A percentile compares a stretch with the other conserved stretches of the same genome.
Evolutionary conservation across 2,329 filamentous ascomycete species (phyloP).

Genomic region (Ramichloridium luteum): DNA sequence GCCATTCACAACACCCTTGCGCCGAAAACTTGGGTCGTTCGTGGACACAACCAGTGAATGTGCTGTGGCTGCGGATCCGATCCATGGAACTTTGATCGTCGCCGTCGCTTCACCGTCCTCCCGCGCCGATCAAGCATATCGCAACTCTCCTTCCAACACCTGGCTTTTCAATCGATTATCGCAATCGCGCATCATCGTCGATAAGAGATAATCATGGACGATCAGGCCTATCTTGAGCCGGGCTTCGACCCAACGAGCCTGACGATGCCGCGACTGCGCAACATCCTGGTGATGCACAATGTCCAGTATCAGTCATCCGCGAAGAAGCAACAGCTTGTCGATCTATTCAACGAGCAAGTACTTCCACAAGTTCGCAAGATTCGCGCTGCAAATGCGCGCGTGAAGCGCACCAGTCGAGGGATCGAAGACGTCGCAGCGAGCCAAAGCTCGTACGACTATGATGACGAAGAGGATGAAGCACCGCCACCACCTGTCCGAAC

Average conservation of each 20-base stretch:
- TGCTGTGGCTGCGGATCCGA: too few species aligned
- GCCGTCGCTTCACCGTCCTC: too few species aligned
- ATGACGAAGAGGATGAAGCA: constrained; percentile 33
- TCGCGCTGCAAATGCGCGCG: constrained; percentile 59
- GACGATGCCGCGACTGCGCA: constrained; percentile 78
- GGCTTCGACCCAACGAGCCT: constrained; percentile 74
- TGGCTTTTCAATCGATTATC: too few species aligned
- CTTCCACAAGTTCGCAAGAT: constrained; percentile 67
- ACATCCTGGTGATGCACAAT: constrained; percentile 81
- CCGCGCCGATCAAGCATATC: too few species aligned
- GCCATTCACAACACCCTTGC: too few species aligned
- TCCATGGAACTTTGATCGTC: too few species aligned
- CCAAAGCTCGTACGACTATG: constrained; percentile 44
- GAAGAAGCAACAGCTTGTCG: constrained; percentile 80
- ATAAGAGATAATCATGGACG: constrained; percentile 38
- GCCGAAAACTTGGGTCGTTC: too few species aligned
- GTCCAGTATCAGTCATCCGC: constrained; percentile 75
- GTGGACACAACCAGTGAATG: too few species aligned
- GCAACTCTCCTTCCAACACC: too few species aligned
- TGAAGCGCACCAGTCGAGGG: constrained; percentile 75
- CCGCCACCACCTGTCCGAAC: constrained; percentile 23
- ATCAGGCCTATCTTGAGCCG: constrained; percentile 72
- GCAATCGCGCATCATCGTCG: too few species aligned
- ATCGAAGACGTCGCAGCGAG: constrained; percentile 56
- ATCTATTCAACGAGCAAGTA: constrained; percentile 69